phyloP scores from a whole-genome alignment of 1,284 basidiomycete species.

The Puccinia horiana region DNA sequence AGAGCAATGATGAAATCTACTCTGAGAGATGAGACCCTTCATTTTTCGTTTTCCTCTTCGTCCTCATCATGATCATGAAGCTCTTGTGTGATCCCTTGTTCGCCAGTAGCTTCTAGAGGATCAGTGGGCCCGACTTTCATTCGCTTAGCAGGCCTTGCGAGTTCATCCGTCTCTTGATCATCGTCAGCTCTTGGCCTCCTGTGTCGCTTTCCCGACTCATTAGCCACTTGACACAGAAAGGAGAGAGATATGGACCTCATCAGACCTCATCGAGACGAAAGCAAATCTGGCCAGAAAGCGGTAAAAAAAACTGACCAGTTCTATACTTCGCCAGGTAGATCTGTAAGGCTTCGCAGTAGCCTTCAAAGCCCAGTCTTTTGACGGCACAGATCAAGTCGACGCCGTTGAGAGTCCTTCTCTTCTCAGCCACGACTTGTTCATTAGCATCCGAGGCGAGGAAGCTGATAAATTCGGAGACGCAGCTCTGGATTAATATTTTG shows the following conservation, averaged over 20 bases:
- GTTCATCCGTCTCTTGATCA: not conserved
- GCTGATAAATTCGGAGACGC: slow-evolving; percentile 43
- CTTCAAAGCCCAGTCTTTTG: slow-evolving; percentile 27
- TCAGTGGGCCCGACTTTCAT: too few relatives aligned
- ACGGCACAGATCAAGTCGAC: slow-evolving; percentile 30
- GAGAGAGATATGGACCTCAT: not conserved
- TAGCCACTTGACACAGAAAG: slow-evolving; percentile 28
- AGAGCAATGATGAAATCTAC: too few relatives aligned
- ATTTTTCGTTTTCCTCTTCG: too few relatives aligned
- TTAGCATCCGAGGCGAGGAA: slow-evolving; percentile 32
- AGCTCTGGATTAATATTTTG: slow-evolving; percentile 33
- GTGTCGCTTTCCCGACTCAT: slow-evolving; percentile 31
- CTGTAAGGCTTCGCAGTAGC: slow-evolving; percentile 37
- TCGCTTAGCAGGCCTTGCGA: too few relatives aligned
- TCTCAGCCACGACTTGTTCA: slow-evolving; percentile 11
- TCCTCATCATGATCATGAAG: too few relatives aligned
- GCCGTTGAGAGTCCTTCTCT: slow-evolving; percentile 34
- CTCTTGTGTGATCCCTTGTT: too few relatives aligned
- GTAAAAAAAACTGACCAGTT: slow-evolving; percentile 12
- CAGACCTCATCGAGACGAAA: too few relatives aligned
- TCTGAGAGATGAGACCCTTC: too few relatives aligned
- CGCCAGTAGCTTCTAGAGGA: too few relatives aligned
- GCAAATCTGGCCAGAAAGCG: not conserved
- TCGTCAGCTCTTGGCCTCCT: slow-evolving; percentile 30
- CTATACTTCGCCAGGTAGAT: slow-evolving; percentile 45